phyloP scores from a whole-genome alignment of 768 basidiomycete species.

The Sporobolomyces roseus region DNA sequence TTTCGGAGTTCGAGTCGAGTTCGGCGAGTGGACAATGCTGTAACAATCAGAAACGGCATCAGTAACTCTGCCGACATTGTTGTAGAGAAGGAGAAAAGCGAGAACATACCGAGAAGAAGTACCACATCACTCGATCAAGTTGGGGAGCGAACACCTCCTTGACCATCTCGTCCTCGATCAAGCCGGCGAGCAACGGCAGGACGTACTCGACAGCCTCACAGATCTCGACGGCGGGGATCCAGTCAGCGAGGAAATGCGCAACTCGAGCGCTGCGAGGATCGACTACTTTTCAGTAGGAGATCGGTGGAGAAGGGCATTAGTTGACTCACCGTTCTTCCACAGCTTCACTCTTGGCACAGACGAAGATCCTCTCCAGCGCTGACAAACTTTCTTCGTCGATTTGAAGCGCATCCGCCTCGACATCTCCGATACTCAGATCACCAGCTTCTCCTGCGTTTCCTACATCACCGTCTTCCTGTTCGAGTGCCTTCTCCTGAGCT shows the following conservation, averaged over 20 bases:
- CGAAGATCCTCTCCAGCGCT: slow-evolving; percentile 56
- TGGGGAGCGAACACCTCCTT: slow-evolving; percentile 55
- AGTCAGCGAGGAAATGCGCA: slow-evolving; percentile 71
- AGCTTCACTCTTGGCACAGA: slow-evolving; percentile 36
- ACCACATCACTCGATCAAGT: slow-evolving; percentile 80
- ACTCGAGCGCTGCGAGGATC: slow-evolving; percentile 65
- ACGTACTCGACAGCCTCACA: slow-evolving; percentile 90
- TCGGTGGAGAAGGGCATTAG: neutral
- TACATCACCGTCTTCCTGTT: neutral
- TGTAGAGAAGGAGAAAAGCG: neutral
- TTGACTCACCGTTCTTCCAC: slow-evolving; percentile 29
- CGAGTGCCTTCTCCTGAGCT: too few relatives aligned
- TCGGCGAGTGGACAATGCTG: slow-evolving; percentile 40
- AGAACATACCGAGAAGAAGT: slow-evolving; percentile 62
- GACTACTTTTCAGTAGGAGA: neutral
- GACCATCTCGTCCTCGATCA: slow-evolving; percentile 54
- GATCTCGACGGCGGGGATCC: slow-evolving; percentile 69
- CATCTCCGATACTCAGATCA: neutral
- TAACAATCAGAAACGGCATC: neutral
- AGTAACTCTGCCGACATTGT: neutral
- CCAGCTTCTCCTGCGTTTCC: neutral
- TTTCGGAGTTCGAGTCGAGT: slow-evolving; percentile 8
- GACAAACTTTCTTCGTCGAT: too few relatives aligned
- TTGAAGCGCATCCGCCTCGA: too few relatives aligned
- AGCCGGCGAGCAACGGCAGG: slow-evolving; percentile 74